Conservation (phyloP, 345 rosid species). For the Microthlaspi erraticum region DNA sequence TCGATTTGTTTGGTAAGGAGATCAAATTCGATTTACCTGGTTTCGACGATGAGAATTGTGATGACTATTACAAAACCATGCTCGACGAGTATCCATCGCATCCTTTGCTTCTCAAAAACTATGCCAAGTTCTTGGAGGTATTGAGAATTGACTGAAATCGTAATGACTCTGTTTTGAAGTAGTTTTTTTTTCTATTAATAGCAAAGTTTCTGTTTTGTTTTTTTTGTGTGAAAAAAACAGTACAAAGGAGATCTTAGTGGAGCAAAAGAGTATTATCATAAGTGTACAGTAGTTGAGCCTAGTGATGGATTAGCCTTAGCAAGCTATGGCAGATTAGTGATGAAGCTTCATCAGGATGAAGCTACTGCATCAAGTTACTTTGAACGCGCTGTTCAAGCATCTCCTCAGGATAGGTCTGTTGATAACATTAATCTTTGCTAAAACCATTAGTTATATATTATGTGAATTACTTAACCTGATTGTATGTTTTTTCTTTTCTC, state of each 20-base stretch:
- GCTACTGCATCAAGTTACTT: conserved; percentile 61
- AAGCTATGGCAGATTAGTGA: conserved; percentile 67
- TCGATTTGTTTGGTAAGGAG: conserved; percentile 42
- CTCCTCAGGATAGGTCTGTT: conserved; percentile 71
- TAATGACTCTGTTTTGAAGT: conserved; percentile 12
- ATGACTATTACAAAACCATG: conserved; percentile 60
- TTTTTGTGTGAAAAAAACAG: conserved; percentile 39
- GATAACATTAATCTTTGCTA: conserved; percentile 3
- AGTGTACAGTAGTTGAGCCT: conserved; percentile 71
- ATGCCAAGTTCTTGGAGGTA: conserved; percentile 81
- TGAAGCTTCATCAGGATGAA: conserved; percentile 73
- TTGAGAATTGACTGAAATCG: background rate
- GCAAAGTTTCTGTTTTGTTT: background rate
- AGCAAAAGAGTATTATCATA: conserved; percentile 71
- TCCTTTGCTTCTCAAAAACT: conserved; percentile 70
- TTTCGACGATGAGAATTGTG: conserved; percentile 50
- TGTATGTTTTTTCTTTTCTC: background rate
- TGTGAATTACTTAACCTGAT: background rate
- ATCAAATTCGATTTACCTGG: conserved; percentile 46
- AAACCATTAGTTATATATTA: background rate
- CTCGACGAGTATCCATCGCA: conserved; percentile 73
- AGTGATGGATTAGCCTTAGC: conserved; percentile 58
- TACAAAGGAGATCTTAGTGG: conserved; percentile 71
- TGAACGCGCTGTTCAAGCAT: conserved; percentile 65
- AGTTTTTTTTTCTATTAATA: conserved; percentile 26